Evolutionary conservation across 441 rosid species (phyloP).

Genomic region (Breynia disticha): DNA sequence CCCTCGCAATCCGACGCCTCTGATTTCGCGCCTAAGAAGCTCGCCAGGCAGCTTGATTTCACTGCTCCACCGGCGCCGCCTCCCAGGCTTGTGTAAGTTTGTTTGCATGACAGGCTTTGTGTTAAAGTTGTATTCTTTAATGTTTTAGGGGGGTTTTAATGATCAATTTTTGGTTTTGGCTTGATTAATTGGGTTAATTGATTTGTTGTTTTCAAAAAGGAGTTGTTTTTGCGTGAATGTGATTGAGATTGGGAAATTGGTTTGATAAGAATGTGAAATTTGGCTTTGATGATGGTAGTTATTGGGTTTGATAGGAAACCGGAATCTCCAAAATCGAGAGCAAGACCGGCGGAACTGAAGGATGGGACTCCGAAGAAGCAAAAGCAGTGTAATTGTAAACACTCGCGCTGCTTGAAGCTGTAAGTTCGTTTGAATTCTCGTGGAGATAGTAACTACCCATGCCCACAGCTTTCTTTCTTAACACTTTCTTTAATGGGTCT

Average conservation of each 20-base stretch:
- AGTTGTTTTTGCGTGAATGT: too few relatives aligned
- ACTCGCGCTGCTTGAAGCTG: conserved; percentile 96
- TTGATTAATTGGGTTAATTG: too few relatives aligned
- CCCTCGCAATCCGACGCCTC: conserved; percentile 26
- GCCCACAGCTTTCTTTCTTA: not conserved
- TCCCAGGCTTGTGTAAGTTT: conserved; percentile 43
- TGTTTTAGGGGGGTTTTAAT: not conserved
- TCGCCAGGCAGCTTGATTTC: conserved; percentile 77
- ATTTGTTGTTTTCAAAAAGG: too few relatives aligned
- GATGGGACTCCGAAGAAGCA: conserved; percentile 95
- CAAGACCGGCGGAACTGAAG: conserved; percentile 63
- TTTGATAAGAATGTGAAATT: not conserved
- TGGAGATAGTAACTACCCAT: not conserved
- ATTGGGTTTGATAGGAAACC: conserved; percentile 39
- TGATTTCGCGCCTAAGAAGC: conserved; percentile 38
- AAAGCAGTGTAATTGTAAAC: conserved; percentile 94
- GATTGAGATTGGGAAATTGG: too few relatives aligned
- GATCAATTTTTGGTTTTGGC: not conserved
- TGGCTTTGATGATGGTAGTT: conserved; percentile 2
- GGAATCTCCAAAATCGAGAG: conserved; percentile 77
- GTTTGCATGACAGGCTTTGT: not conserved
- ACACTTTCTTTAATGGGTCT: not conserved
- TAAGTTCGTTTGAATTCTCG: conserved; percentile 7
- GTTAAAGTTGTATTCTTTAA: not conserved
- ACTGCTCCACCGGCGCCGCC: conserved; percentile 22